These are phyloP conservation scores for Zasmidium cellare DNA, from an alignment of 2,329 filamentous ascomycete species.

Conservation along the genomic window DNA sequence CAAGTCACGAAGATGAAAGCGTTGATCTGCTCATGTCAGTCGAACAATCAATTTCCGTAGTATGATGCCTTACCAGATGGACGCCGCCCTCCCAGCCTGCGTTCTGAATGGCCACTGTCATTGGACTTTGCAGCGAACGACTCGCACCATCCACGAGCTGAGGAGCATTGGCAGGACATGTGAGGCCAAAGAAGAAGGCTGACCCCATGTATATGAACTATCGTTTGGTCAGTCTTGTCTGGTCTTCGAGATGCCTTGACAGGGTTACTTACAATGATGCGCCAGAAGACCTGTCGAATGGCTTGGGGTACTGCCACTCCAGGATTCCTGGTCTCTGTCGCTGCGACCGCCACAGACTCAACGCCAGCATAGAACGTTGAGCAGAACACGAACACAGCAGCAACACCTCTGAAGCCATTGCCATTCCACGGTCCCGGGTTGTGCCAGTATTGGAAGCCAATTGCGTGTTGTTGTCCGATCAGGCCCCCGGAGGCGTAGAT, in stretches of 20 bases:
- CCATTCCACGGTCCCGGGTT: slow-evolving; percentile 41
- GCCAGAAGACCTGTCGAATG: slow-evolving; percentile 34
- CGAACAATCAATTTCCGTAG: background rate
- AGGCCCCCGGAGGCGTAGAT: slow-evolving; percentile 37
- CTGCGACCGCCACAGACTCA: slow-evolving; percentile 54
- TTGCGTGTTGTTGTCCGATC: slow-evolving; percentile 27
- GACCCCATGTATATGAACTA: slow-evolving; percentile 65
- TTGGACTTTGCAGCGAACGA: slow-evolving; percentile 66
- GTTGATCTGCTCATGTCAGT: slow-evolving; percentile 55
- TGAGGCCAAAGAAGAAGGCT: slow-evolving; percentile 73
- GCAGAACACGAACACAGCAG: slow-evolving; percentile 45
- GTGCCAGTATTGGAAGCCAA: slow-evolving; percentile 38
- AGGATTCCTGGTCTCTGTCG: slow-evolving; percentile 54
- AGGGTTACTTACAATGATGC: slow-evolving; percentile 30
- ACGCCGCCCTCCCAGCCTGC: slow-evolving; percentile 73
- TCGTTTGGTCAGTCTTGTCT: too few species aligned
- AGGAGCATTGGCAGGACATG: slow-evolving; percentile 67
- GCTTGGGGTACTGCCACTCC: slow-evolving; percentile 42
- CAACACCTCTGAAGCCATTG: slow-evolving; percentile 43
- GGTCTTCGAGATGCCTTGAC: too few species aligned
- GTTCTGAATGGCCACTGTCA: slow-evolving; percentile 72
- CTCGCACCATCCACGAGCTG: slow-evolving; percentile 62
- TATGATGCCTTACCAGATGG: slow-evolving; percentile 50
- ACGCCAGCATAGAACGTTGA: slow-evolving; percentile 53
- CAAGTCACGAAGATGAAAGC: slow-evolving; percentile 74